Conservation (phyloP, 108 stramenopile genomes). For the Chaetoceros muelleri region DNA sequence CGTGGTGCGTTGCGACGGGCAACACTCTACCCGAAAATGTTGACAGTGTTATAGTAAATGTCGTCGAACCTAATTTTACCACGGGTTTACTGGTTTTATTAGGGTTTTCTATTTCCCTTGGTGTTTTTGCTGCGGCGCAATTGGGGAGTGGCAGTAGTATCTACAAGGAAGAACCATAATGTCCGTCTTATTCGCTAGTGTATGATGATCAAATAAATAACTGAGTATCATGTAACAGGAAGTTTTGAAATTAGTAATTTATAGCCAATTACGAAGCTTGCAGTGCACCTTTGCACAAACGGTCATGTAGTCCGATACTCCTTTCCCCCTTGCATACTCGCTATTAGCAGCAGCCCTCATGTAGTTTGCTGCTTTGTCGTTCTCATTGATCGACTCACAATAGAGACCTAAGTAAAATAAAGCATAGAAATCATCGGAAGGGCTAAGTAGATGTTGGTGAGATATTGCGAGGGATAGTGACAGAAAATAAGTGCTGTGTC, state of each 20-base stretch:
- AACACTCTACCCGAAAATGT: slow-evolving; percentile 39
- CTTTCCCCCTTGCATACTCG: slow-evolving; percentile 36
- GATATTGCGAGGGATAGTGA: neutral
- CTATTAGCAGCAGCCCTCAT: slow-evolving; percentile 42
- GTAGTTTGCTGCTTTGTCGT: slow-evolving; percentile 42
- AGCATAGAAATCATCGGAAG: slow-evolving; percentile 58
- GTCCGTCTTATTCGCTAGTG: too few species aligned
- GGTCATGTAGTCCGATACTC: slow-evolving; percentile 65
- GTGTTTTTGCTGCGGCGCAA: slow-evolving; percentile 63
- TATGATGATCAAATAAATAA: neutral
- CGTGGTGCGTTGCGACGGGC: slow-evolving; percentile 52
- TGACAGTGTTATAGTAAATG: slow-evolving; percentile 52
- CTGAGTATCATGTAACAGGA: neutral
- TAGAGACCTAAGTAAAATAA: slow-evolving; percentile 45
- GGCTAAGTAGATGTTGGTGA: slow-evolving; percentile 1
- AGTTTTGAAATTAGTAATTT: neutral
- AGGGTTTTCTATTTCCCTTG: slow-evolving; percentile 63
- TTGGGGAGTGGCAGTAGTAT: slow-evolving; percentile 35
- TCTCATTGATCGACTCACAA: slow-evolving; percentile 44
- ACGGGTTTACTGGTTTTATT: slow-evolving; percentile 59
- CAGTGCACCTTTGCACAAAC: slow-evolving; percentile 56
- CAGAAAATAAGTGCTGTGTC: neutral
- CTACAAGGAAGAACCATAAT: slow-evolving; percentile 36
- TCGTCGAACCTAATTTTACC: slow-evolving; percentile 80
- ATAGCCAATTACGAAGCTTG: slow-evolving; percentile 25